Evolutionary conservation across 495 filamentous ascomycete genomes (phyloP), one percentile per base, ranked within the genome.

Genomic region (Delitschia confertaspora): DNA sequence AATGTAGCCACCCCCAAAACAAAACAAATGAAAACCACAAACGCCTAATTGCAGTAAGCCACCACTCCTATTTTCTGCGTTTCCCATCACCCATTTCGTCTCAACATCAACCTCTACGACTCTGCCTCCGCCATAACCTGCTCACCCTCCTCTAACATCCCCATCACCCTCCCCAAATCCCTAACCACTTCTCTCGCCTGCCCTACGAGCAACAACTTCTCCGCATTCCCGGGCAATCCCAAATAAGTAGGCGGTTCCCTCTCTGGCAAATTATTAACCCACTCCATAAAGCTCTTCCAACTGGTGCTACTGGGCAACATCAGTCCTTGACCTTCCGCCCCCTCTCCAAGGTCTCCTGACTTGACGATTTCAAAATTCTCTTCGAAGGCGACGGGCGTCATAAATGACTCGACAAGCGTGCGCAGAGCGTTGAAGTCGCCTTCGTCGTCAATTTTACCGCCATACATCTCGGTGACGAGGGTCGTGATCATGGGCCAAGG

Each of bases 401-500:
- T 69, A 61, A 89, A 76, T 22, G 63, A 69, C 38, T 79, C 65
- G 35, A 96, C 89, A 8, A 99, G 71, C 38, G 68, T 58, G 32
- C 71, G 65, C 5, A 99, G 73, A 33, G 79, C 72, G 25, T 65
- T 56, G 65, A 87, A 95, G 66, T 99, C 91, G n/a, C 65, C 80
- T 38, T 83, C 80, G 55, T 94, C 80, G 56, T 99, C 91, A 49
- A 99, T 85, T 68, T 99, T 99, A 56, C 91, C 91, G 51, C 93
- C 93, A 61, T 99, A 99, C 39, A 84, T 95, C 61, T 95, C 88
- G 6, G 80, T 81, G 36, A 96, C 73, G 7, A 99, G 80, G 33
- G 85, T 88, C 45, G 85, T 82, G 47, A 99, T 82, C 79, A 99
- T 89, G 22, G 91, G 83, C 91, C 91, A 99, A 6, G 91, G 93